Conservation (phyloP, 1,139 yeast species). For the Groenewaldozyma sp. region DNA sequence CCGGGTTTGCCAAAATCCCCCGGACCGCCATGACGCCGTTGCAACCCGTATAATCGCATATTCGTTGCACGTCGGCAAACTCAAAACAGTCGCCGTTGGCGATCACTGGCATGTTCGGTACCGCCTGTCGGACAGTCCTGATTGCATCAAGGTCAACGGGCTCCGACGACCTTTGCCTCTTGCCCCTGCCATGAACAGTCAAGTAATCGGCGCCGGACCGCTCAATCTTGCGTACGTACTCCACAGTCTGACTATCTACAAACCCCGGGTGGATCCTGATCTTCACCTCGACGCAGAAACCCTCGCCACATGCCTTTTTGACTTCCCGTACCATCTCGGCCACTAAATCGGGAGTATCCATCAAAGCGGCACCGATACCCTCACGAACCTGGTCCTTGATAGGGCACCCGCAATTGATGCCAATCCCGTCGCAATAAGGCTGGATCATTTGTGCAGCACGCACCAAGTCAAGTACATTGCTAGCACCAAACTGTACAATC, state of each 20-base stretch:
- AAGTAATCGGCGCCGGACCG: conserved; percentile 87
- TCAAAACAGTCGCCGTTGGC: conserved; percentile 93
- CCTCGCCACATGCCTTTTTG: conserved; percentile 60
- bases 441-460: conserved; percentile 83
- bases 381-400: conserved; percentile 89
- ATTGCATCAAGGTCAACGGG: conserved; percentile 84
- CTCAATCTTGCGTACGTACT: conserved; percentile 65
- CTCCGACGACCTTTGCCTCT: conserved; percentile 70
- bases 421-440: conserved; percentile 88
- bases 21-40: conserved; percentile 97
- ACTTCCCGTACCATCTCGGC: conserved; percentile 78
- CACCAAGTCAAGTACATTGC: conserved; percentile 73
- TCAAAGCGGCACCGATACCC: conserved; percentile 94
- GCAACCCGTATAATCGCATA: conserved; percentile 58
- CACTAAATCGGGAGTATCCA: conserved; percentile 74
- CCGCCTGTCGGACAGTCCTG: conserved; percentile 48
- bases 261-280: conserved; percentile 77
- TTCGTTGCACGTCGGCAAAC: conserved; percentile 50
- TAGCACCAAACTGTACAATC: conserved; percentile 86
- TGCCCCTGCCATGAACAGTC: conserved; percentile 89
- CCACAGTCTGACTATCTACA: conserved; percentile 52
- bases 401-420: conserved; percentile 96
- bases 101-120: conserved; percentile 62
- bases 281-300: conserved; percentile 75
- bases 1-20: conserved; percentile 81